Evolutionary conservation across 805 yeast genomes (phyloP).

Genomic region (Suhomyces tanzawaensis): DNA sequence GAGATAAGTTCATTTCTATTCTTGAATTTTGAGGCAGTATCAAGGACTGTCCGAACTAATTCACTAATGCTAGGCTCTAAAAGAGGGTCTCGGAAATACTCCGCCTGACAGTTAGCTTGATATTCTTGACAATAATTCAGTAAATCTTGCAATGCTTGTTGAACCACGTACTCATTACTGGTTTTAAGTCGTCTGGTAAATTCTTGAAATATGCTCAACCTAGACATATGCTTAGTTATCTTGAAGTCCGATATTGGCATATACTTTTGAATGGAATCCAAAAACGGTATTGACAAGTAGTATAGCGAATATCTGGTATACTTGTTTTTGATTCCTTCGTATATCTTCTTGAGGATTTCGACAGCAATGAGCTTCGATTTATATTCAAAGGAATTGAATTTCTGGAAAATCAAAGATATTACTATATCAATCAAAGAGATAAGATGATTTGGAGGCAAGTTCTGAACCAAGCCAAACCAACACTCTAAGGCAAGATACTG

Average conservation of each 20-base stretch:
- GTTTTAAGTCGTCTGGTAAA: constrained; percentile 55
- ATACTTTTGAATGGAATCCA: constrained; percentile 20
- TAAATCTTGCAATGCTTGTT: constrained; percentile 68
- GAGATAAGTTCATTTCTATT: constrained; percentile 48
- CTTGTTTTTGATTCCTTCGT: constrained; percentile 29
- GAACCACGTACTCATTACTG: constrained; percentile 68
- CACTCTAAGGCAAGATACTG: constrained; percentile 63
- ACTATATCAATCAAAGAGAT: constrained; percentile 70
- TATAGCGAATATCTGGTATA: constrained; percentile 48
- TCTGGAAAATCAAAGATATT: constrained; percentile 69
- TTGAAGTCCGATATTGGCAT: constrained; percentile 11
- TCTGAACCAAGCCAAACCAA: constrained; percentile 60
- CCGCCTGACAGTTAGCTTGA: constrained; percentile 48
- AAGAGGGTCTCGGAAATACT: constrained; percentile 34
- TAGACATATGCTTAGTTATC: constrained; percentile 26
- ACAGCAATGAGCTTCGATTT: constrained; percentile 52
- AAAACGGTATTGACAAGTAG: constrained; percentile 50
- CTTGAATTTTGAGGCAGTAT: constrained; percentile 56
- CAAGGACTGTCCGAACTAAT: constrained; percentile 52
- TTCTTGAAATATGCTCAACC: constrained; percentile 42
- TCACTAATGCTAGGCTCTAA: constrained; percentile 35
- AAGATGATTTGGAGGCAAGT: constrained; percentile 55
- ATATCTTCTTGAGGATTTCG: constrained; percentile 43
- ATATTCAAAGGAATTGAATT: constrained; percentile 52
- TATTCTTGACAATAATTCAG: constrained; percentile 49